Evolutionary conservation across 331 rosid genomes (phyloP).

Genomic region (Saraca asoca): DNA sequence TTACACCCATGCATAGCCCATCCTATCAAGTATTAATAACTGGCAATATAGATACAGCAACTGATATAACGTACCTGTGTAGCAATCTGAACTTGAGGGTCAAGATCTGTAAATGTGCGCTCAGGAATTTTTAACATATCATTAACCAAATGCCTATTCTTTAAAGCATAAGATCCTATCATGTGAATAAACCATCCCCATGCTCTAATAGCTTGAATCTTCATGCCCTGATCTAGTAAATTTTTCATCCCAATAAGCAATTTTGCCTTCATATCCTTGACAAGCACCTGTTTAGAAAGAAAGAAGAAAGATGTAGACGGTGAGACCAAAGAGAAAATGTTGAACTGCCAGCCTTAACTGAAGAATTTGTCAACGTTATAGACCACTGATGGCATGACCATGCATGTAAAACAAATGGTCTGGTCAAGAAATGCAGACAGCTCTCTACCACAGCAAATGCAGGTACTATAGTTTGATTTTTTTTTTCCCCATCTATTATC

Average conservation of each 20-base stretch:
- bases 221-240: conserved; percentile 63
- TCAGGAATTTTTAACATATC: conserved; percentile 82
- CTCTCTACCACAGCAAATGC: conserved; percentile 11
- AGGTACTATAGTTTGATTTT: too few species aligned
- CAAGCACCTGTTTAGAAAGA: conserved; percentile 51
- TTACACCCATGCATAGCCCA: conserved; percentile 30
- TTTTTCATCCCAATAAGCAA: conserved; percentile 61
- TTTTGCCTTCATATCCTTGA: conserved; percentile 69
- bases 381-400: conserved; percentile 19
- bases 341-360: conserved; percentile 18
- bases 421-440: not conserved
- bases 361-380: not conserved
- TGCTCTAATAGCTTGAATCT: conserved; percentile 70
- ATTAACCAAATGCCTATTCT: conserved; percentile 64
- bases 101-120: conserved; percentile 76
- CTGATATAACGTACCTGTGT: conserved; percentile 61
- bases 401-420: not conserved
- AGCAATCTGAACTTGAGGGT: conserved; percentile 81
- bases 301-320: not conserved
- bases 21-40: conserved; percentile 24
- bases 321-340: conserved; percentile 26
- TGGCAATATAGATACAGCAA: conserved; percentile 28
- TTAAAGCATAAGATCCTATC: conserved; percentile 68
- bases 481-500: not conserved
- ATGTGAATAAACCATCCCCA: conserved; percentile 90